Conservation (phyloP, 768 basidiomycete species). For the Suillus americanus region DNA sequence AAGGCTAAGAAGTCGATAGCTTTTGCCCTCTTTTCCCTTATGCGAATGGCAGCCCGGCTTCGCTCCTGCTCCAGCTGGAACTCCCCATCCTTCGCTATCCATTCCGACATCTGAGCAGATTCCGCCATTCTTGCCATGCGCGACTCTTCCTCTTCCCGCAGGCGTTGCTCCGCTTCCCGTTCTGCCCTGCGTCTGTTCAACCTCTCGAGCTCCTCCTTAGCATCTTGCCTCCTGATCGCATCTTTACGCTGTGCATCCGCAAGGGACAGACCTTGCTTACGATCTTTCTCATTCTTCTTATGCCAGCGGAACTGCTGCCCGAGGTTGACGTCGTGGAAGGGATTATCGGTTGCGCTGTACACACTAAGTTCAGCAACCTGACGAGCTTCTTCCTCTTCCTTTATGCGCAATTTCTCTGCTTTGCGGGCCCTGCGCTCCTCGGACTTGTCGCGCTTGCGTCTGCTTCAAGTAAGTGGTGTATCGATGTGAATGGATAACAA, state of each 20-base stretch:
- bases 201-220: conserved; percentile 92
- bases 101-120: conserved; percentile 96
- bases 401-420: conserved; percentile 81
- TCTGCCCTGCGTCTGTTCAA: conserved; percentile 90
- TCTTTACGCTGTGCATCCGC: conserved; percentile 82
- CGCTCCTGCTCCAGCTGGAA: conserved; percentile 97
- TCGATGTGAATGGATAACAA: not conserved
- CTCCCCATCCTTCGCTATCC: conserved; percentile 95
- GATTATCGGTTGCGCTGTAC: conserved; percentile 96
- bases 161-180: conserved; percentile 82
- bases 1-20: conserved; percentile 98
- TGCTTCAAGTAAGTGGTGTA: conserved; percentile 29
- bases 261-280: conserved; percentile 77
- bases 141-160: conserved; percentile 92
- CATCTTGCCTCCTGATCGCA: conserved; percentile 79
- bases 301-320: conserved; percentile 98
- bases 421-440: conserved; percentile 83
- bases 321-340: conserved; percentile 96
- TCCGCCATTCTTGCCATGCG: conserved; percentile 88
- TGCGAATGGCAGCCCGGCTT: conserved; percentile 85
- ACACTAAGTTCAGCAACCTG: conserved; percentile 93
- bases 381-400: conserved; percentile 87
- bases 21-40: conserved; percentile 95
- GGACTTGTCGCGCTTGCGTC: conserved; percentile 85
- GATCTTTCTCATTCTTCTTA: conserved; percentile 97